Evolutionary conservation across 2,329 filamentous ascomycete genomes (phyloP), one percentile per base, ranked within the genome.

Genomic region (Blastomyces silverae): DNA sequence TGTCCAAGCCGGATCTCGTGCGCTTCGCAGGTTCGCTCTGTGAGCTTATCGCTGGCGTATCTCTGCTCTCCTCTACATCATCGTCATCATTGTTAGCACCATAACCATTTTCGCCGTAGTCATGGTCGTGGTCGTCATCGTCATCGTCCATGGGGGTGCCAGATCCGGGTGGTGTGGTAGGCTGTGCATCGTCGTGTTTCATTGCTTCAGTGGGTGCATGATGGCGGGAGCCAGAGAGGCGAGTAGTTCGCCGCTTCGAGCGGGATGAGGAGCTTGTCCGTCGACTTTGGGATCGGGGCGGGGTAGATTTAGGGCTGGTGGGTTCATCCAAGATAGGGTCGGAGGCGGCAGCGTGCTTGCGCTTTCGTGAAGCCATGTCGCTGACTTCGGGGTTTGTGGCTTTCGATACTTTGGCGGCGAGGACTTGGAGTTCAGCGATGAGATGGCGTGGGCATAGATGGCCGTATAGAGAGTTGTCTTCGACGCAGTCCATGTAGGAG

Each of bases 391-490:
- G 66, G 64, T 80, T 73, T 25, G 81, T 80, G 3, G 79, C 80
- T 8, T 83, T 77, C n/a, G 82, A 79, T 1, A 96, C 91, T 73
- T 91, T 86, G 2, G 79, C 79, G 0, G 91, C 92, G 2, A 99
- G 82, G 0, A 79, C 82, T 44, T 81, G 81, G 65, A 99, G 81
- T 76, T 99, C 94, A 57, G 89, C 85, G 31, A 93, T 85, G 15
- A 99, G 78, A 74, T 91, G 94, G 0, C 87, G 82, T 0, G 94
- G 94, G 48, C 91, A 90, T 17, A 99, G 80, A 71, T 99, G 94
- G 0, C 94, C 94, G 69, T 92, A 99, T 0, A 99, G 82, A 0
- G 87, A 85, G 61, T 89, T 87, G 66, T 94, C 87, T 28, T 85
- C 83, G 71, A 92, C 89, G 8, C 85, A 85, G 74, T 97, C 89